phyloP scores from a whole-genome alignment of 805 yeast species.

The Lachancea quebecensis region DNA sequence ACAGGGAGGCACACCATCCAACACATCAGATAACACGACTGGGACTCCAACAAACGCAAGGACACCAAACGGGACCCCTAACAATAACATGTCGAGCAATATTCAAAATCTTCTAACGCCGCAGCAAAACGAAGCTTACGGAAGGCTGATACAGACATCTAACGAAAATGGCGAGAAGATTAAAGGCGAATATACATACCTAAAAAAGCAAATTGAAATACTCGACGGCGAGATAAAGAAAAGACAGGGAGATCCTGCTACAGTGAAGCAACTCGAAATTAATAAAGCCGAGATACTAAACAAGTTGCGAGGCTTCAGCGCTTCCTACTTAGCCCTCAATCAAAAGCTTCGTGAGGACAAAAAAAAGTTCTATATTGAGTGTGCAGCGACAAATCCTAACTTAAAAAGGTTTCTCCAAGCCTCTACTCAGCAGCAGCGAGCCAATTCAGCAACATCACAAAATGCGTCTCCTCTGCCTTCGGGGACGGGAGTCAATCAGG shows the following conservation, averaged over 20 bases:
- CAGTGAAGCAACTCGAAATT: conserved; percentile 25
- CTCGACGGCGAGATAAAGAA: conserved; percentile 25
- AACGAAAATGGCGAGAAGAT: conserved; percentile 27
- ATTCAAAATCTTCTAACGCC: conserved; percentile 28
- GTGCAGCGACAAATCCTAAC: conserved; percentile 30
- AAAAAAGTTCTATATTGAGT: conserved; percentile 29
- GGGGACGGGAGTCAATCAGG: conserved; percentile 14
- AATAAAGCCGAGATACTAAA: conserved; percentile 23
- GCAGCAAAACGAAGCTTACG: conserved; percentile 27
- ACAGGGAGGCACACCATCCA: conserved; percentile 7
- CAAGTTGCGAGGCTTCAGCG: conserved; percentile 21
- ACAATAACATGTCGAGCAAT: conserved; percentile 18
- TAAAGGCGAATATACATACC: conserved; percentile 25
- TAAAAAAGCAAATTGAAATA: conserved; percentile 28
- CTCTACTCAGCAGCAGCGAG: conserved; percentile 22
- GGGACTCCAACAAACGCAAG: conserved; percentile 1
- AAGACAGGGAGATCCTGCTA: conserved; percentile 16
- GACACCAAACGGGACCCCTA: conserved; percentile 9
- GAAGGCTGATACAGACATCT: conserved; percentile 23
- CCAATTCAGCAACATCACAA: conserved; percentile 9
- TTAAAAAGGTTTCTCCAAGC: conserved; percentile 27
- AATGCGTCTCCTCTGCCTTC: conserved; percentile 12
- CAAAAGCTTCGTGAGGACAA: conserved; percentile 27
- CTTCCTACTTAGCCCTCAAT: conserved; percentile 23
- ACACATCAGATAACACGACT: conserved; percentile 1